phyloP scores from a whole-genome alignment of 192 early-diverging fungal genomes.

The Coemansia sp. region DNA sequence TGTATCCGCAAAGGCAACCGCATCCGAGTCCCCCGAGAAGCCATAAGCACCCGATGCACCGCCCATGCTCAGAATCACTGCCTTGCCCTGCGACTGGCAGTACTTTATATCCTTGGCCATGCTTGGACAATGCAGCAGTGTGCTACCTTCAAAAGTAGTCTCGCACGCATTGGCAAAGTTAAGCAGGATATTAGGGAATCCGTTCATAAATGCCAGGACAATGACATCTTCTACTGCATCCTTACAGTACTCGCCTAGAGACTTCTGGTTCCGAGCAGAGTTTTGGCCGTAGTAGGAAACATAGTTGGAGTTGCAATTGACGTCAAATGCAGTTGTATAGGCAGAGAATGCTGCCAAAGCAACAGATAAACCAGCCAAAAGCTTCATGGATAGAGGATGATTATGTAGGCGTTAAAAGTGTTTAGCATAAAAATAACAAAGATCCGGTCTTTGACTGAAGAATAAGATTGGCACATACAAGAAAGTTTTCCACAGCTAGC shows the following conservation, averaged over 20 bases:
- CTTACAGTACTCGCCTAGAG: constrained; percentile 58
- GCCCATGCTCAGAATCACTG: constrained; percentile 62
- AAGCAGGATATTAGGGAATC: constrained; percentile 55
- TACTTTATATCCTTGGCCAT: constrained; percentile 64
- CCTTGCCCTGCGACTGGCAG: constrained; percentile 68
- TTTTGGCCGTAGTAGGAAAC: constrained; percentile 54
- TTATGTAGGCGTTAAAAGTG: not conserved
- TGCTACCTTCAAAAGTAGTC: constrained; percentile 55
- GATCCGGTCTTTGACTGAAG: not conserved
- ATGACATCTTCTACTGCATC: constrained; percentile 62
- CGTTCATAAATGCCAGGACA: constrained; percentile 61
- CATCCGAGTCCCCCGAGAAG: constrained; percentile 48
- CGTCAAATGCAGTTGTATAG: constrained; percentile 29
- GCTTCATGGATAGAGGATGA: not conserved
- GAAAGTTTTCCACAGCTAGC: not conserved
- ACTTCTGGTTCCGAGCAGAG: constrained; percentile 45
- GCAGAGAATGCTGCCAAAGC: constrained; percentile 2
- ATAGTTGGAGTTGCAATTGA: constrained; percentile 49
- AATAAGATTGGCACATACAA: too few relatives aligned
- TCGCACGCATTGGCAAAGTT: constrained; percentile 65
- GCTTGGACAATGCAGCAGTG: constrained; percentile 56
- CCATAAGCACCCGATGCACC: constrained; percentile 62
- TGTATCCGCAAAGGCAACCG: constrained; percentile 54
- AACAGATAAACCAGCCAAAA: constrained; percentile 1
- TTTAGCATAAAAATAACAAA: not conserved